phyloP scores from a whole-genome alignment of 352 stramenopile genomes.

The Pythium aphanidermatum region DNA sequence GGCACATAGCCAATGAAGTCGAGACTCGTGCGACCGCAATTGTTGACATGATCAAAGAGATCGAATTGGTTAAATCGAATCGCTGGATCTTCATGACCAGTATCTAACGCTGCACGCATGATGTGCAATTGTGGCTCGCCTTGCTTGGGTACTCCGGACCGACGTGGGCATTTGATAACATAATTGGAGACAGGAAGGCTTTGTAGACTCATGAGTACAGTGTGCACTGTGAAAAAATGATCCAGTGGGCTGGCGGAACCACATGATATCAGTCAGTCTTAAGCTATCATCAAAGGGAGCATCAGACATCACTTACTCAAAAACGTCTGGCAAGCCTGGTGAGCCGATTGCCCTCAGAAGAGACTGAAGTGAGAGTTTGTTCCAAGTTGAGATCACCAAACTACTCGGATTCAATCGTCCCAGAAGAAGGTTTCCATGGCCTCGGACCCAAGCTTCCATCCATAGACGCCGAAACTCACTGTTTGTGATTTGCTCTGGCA shows the following conservation, averaged over 20 bases:
- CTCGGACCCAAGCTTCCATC: conserved; percentile 76
- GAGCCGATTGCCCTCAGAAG: conserved; percentile 36
- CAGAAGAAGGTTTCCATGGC: conserved; percentile 45
- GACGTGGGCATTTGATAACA: conserved; percentile 1
- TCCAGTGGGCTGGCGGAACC: conserved; percentile 11
- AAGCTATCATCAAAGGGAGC: not conserved
- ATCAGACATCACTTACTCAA: conserved; percentile 38
- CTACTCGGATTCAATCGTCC: conserved; percentile 34
- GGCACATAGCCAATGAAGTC: conserved; percentile 20
- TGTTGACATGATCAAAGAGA: conserved; percentile 32
- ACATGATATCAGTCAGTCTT: conserved; percentile 1
- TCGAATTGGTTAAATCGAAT: conserved; percentile 30
- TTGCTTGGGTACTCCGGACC: not conserved
- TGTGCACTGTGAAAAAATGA: conserved; percentile 7
- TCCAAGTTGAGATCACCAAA: conserved; percentile 31
- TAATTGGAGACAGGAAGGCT: conserved; percentile 15
- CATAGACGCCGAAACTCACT: conserved; percentile 60
- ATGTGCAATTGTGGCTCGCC: conserved; percentile 9
- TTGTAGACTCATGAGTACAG: conserved; percentile 15
- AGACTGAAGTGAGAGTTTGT: conserved; percentile 35
- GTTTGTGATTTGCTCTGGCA: conserved; percentile 51
- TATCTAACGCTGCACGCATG: conserved; percentile 10
- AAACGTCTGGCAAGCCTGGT: conserved; percentile 29
- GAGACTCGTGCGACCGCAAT: not conserved
- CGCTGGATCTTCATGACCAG: conserved; percentile 11